Evolutionary conservation across 345 rosid species (phyloP).

Genomic region (Litchi chinensis): DNA sequence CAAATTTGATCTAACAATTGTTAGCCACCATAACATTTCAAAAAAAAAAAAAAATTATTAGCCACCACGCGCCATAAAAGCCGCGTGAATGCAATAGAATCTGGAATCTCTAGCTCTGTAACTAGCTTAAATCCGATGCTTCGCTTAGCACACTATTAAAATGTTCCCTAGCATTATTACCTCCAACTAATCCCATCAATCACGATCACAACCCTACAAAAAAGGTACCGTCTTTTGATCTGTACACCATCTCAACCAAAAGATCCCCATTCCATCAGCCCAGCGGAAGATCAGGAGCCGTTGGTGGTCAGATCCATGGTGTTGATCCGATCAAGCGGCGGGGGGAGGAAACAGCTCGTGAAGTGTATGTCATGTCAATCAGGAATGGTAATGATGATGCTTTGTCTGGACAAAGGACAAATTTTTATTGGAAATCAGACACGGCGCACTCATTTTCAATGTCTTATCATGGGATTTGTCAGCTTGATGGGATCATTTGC

Average conservation of each 20-base stretch:
- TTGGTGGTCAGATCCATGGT: not conserved
- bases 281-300: not conserved
- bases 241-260: not conserved
- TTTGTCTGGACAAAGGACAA: not conserved
- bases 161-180: not conserved
- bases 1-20: no score
- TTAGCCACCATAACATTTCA: not conserved
- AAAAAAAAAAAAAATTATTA: no score
- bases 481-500: not conserved
- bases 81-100: constrained; percentile 8
- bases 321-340: not conserved
- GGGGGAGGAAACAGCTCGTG: constrained; percentile 23
- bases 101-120: not conserved
- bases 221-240: not conserved
- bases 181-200: not conserved
- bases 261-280: not conserved
- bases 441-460: constrained; percentile 22
- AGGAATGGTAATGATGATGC: not conserved
- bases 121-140: not conserved
- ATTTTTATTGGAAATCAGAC: constrained; percentile 23
- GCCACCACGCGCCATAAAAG: not conserved
- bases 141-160: not conserved
- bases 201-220: not conserved
- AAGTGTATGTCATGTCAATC: constrained; percentile 25
- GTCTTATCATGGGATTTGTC: not conserved